phyloP scores from a whole-genome alignment of 805 yeast species.

The Grigorovia jiainica region DNA sequence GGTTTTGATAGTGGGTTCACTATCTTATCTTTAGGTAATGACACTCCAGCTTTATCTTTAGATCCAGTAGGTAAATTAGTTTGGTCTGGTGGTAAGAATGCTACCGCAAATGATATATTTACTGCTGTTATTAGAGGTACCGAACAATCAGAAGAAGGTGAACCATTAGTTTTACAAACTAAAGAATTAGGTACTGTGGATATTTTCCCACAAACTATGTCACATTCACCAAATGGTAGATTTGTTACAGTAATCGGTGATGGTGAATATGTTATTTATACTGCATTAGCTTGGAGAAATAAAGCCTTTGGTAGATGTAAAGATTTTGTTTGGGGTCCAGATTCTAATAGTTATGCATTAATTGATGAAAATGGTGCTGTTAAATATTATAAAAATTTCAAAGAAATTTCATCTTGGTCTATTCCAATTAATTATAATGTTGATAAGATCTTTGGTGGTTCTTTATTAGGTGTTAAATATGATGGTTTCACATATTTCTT shows the following conservation, averaged over 20 bases:
- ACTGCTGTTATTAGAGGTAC: constrained; percentile 68
- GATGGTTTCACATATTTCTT: constrained; percentile 80
- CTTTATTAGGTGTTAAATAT: constrained; percentile 76
- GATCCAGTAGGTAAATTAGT: constrained; percentile 87
- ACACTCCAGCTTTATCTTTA: constrained; percentile 88
- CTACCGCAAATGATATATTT: constrained; percentile 58
- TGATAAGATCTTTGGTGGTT: constrained; percentile 79
- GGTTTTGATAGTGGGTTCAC: constrained; percentile 94
- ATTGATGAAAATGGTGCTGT: constrained; percentile 60
- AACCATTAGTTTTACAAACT: constrained; percentile 60
- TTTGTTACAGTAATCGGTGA: constrained; percentile 96
- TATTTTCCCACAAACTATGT: constrained; percentile 76
- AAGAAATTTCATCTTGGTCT: constrained; percentile 55
- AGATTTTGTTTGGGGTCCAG: constrained; percentile 93
- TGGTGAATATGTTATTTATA: constrained; percentile 92
- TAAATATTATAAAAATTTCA: constrained; percentile 73
- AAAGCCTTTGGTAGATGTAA: constrained; percentile 83
- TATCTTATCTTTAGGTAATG: constrained; percentile 84
- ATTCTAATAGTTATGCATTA: constrained; percentile 78
- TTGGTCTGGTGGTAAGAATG: constrained; percentile 67
- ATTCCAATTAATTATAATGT: constrained; percentile 63
- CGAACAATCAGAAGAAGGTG: constrained; percentile 71
- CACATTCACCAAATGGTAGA: constrained; percentile 95
- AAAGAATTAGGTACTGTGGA: constrained; percentile 94
- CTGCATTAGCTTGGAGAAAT: constrained; percentile 97